Percentiles rank a stretch among this genome's conserved stretches.
phyloP scores from a whole-genome alignment of 345 rosid species.

The Citrus hindsii region DNA sequence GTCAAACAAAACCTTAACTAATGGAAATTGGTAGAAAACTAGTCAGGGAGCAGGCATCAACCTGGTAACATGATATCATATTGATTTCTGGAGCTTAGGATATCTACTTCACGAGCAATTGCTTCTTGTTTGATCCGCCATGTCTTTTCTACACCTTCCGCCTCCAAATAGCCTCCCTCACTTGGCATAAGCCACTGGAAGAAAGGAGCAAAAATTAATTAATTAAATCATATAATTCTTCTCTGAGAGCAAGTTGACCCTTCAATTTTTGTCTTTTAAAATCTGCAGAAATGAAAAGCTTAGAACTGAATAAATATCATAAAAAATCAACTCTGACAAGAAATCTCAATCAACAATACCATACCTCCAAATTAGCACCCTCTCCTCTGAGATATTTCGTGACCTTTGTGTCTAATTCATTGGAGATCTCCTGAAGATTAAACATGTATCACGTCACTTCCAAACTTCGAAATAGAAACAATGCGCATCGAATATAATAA shows the following conservation, averaged over 20 bases:
- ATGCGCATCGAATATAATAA: too few relatives aligned
- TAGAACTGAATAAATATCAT: not conserved
- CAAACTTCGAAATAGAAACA: not conserved
- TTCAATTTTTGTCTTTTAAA: slow-evolving; percentile 68
- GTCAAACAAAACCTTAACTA: not conserved
- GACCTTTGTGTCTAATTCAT: slow-evolving; percentile 46
- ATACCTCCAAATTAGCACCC: slow-evolving; percentile 67
- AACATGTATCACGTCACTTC: not conserved
- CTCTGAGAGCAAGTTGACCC: slow-evolving; percentile 68
- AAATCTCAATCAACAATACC: not conserved
- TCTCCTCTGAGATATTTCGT: slow-evolving; percentile 78
- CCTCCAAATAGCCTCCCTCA: too few relatives aligned
- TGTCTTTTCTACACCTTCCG: too few relatives aligned
- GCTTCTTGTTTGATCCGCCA: slow-evolving; percentile 15
- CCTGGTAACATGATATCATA: slow-evolving; percentile 89
- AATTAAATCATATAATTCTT: slow-evolving; percentile 29
- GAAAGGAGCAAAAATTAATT: too few relatives aligned
- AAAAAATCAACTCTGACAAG: not conserved
- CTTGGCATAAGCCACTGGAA: too few relatives aligned
- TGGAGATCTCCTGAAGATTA: slow-evolving; percentile 38
- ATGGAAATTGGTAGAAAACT: not conserved
- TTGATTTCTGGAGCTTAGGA: slow-evolving; percentile 61
- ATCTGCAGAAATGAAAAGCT: slow-evolving; percentile 26
- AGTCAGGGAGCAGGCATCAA: slow-evolving; percentile 15
- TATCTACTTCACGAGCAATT: slow-evolving; percentile 57